Conservation (phyloP, 257 asterid species). For the Coffea canephora region DNA sequence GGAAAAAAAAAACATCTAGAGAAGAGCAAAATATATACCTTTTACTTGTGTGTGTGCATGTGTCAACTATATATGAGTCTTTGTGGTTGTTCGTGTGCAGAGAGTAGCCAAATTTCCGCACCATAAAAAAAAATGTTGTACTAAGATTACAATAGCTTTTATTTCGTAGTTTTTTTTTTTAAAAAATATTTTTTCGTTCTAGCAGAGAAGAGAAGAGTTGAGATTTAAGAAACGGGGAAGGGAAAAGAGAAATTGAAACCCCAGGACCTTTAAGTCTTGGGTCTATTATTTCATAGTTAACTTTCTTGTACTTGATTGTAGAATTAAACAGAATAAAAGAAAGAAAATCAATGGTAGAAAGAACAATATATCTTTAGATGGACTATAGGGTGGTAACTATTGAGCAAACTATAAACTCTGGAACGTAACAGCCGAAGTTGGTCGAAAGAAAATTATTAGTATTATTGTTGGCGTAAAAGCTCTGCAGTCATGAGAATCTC, state of each 20-base stretch:
- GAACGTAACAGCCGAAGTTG: background rate
- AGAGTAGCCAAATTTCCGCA: background rate
- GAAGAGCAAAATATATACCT: background rate
- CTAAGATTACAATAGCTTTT: too few relatives aligned
- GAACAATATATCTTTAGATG: background rate
- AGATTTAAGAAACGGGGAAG: too few relatives aligned
- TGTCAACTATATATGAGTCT: too few relatives aligned
- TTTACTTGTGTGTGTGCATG: too few relatives aligned
- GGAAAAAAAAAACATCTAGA: background rate
- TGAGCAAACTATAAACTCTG: background rate
- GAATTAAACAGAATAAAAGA: background rate
- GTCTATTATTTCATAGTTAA: background rate
- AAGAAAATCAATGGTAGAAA: background rate
- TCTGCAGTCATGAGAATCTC: slow-evolving; percentile 7
- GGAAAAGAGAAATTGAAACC: too few relatives aligned
- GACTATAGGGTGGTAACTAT: background rate
- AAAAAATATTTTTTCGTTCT: too few relatives aligned
- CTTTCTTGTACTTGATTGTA: background rate
- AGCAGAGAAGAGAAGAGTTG: too few relatives aligned
- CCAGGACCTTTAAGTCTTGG: too few relatives aligned
- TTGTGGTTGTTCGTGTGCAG: background rate
- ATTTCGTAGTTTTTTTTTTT: too few relatives aligned
- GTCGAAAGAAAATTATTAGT: slow-evolving; percentile 3
- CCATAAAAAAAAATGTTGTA: too few relatives aligned
- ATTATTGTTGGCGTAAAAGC: background rate